Evolutionary conservation across 306 rosid species (phyloP).

Genomic region (Cercis canadensis): DNA sequence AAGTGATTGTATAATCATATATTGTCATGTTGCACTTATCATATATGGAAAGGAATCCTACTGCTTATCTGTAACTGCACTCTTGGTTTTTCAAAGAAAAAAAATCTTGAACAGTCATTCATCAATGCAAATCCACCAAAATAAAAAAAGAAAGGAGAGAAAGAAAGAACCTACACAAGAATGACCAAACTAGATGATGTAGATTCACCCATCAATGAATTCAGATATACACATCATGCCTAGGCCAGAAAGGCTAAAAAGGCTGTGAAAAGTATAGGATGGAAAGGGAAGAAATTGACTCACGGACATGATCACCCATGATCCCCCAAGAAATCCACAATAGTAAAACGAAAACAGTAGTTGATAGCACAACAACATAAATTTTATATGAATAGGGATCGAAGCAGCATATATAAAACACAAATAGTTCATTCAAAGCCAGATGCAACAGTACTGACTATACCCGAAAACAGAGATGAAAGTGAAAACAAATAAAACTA

Average conservation of each 20-base stretch:
- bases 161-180: neutral
- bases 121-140: slow-evolving; percentile 21
- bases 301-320: slow-evolving; percentile 1
- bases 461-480: too few species aligned
- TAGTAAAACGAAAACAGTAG: neutral
- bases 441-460: slow-evolving; percentile 26
- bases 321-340: slow-evolving; percentile 14
- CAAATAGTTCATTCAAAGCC: slow-evolving; percentile 21
- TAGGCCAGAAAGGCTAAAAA: neutral
- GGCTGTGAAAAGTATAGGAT: neutral
- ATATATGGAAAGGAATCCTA: slow-evolving; percentile 10
- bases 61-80: neutral
- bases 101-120: slow-evolving; percentile 6
- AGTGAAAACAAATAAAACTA: slow-evolving; percentile 1
- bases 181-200: slow-evolving; percentile 9
- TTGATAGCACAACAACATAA: slow-evolving; percentile 2
- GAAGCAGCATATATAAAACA: slow-evolving; percentile 27
- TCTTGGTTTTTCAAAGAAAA: neutral
- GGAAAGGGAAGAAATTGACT: slow-evolving; percentile 19
- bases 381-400: slow-evolving; percentile 24
- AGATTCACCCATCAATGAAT: neutral
- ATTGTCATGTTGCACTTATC: slow-evolving; percentile 1
- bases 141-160: neutral
- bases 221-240: neutral
- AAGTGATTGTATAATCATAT: neutral